phyloP scores from a whole-genome alignment of 208 protist species.

The Strigomonas culicis region DNA sequence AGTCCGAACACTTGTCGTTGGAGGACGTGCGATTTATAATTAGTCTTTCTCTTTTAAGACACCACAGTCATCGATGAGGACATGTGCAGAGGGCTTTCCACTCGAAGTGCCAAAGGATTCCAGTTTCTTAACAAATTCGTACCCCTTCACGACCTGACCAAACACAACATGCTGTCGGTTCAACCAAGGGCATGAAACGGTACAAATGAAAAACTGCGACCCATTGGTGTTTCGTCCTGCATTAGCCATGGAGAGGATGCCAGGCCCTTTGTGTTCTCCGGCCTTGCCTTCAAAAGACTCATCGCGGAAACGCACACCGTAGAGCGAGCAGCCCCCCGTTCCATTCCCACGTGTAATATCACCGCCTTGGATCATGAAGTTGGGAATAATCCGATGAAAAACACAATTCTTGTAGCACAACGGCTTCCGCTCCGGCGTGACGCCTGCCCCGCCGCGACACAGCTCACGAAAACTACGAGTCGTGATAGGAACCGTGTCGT shows the following conservation, averaged over 20 bases:
- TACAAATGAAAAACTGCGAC: slow-evolving; percentile 93
- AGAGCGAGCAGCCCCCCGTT: slow-evolving; percentile 93
- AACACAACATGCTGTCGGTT: slow-evolving; percentile 97
- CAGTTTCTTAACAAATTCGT: slow-evolving; percentile 72
- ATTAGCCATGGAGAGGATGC: slow-evolving; percentile 93
- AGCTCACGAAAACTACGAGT: slow-evolving; percentile 86
- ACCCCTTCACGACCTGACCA: slow-evolving; percentile 86
- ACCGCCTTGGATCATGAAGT: slow-evolving; percentile 96
- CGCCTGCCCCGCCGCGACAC: slow-evolving; percentile 49
- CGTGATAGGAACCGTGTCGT: slow-evolving; percentile 93
- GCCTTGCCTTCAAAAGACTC: slow-evolving; percentile 94
- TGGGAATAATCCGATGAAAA: slow-evolving; percentile 94
- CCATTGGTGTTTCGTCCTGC: slow-evolving; percentile 91
- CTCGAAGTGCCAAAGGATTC: slow-evolving; percentile 68
- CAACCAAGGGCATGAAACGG: slow-evolving; percentile 78
- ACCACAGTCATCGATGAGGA: slow-evolving; percentile 70
- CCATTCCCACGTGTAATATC: slow-evolving; percentile 94
- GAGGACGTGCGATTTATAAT: background rate
- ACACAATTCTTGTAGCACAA: slow-evolving; percentile 90
- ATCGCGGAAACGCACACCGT: slow-evolving; percentile 91
- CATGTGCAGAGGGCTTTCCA: slow-evolving; percentile 53
- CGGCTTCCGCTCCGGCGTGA: slow-evolving; percentile 75
- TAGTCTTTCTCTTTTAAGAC: slow-evolving; percentile 48
- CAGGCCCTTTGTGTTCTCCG: slow-evolving; percentile 68
- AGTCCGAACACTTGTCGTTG: too few relatives aligned